Evolutionary conservation across 768 basidiomycete species (phyloP), one percentile per base, ranked within the genome.

Genomic region (Mycena crocata): DNA sequence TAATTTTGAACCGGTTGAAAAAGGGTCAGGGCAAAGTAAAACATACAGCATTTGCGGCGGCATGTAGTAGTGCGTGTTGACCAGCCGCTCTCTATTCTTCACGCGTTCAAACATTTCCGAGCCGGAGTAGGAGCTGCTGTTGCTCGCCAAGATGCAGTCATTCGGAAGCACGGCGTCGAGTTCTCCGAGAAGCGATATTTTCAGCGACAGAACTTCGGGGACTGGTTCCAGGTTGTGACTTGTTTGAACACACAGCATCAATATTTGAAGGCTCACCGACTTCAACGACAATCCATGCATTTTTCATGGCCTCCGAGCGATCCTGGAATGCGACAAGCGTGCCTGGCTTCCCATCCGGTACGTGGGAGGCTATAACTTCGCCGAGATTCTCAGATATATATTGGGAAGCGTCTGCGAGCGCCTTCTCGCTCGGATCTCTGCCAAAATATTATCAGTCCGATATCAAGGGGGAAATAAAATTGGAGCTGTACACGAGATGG

Each of bases 231-330:
- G 9, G 28, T 12, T 30, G n/a, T n/a, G n/a, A n/a, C n/a, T n/a
- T n/a, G n/a, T n/a, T n/a, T n/a, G n/a, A n/a, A 7, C 2, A 26
- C 6, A 46, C 17, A 8, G 34, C 21, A n/a, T 34, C 45, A 14
- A 42, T 24, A 8, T 13, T 48, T 7, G 23, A 24, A n/a, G 26
- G 10, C 61, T 50, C 32, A 57, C 67, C 67, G 34, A 69, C 68
- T 65, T 69, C 68, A 24, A 69, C 63, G 21, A 69, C 68, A 35
- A 69, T 69, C 64, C 68, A 69, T 12, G 68, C 68, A 15, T 65
- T 62, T 12, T 57, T 37, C 2, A 69, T 54, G n/a, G 68, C 68
- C 23, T 40, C 60, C 2, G 64, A 4, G 50, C 63, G 63, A 45
- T 69, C 64, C 19, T 65, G 63, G 48, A 69, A 69, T 9, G 40